Evolutionary conservation across 495 filamentous ascomycete genomes (phyloP).

Genomic region (Aspergillus diversus): DNA sequence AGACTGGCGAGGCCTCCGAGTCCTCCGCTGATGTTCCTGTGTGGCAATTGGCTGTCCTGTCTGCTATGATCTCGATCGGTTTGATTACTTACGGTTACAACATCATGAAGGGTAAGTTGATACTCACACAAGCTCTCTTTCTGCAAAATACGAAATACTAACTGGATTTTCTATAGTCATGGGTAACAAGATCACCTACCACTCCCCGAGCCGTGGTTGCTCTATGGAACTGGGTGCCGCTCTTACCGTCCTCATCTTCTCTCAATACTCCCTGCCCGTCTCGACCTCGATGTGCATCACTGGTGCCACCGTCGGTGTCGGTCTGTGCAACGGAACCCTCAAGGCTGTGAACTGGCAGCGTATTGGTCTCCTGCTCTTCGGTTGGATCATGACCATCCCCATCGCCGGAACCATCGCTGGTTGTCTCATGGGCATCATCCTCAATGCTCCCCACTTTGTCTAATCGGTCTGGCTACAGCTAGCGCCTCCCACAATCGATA

Average conservation of each 20-base stretch:
- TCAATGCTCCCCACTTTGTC: constrained; percentile 62
- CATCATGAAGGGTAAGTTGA: constrained; percentile 62
- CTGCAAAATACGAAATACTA: constrained; percentile 22
- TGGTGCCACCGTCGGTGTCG: constrained; percentile 60
- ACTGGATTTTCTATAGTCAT: constrained; percentile 47
- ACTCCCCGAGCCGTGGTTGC: constrained; percentile 62
- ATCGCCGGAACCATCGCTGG: constrained; percentile 63
- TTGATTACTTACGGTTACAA: constrained; percentile 69
- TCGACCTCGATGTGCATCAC: constrained; percentile 64
- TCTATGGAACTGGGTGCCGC: constrained; percentile 71
- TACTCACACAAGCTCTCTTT: neutral
- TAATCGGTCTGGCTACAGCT: neutral
- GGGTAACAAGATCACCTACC: constrained; percentile 71
- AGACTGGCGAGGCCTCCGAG: constrained; percentile 48
- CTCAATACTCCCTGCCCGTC: constrained; percentile 62
- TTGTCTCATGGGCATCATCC: constrained; percentile 61
- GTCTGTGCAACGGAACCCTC: constrained; percentile 57
- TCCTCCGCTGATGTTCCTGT: constrained; percentile 57
- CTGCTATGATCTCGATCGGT: constrained; percentile 57
- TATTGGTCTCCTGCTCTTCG: constrained; percentile 54
- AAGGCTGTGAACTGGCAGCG: constrained; percentile 68
- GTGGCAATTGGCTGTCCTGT: constrained; percentile 63
- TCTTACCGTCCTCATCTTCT: constrained; percentile 66
- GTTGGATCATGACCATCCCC: constrained; percentile 68
- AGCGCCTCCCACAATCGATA: neutral